Evolutionary conservation across 192 early-diverging fungal species (phyloP), one percentile per base, ranked within the genome.

Genomic region (Hyaloraphidium curvatum): DNA sequence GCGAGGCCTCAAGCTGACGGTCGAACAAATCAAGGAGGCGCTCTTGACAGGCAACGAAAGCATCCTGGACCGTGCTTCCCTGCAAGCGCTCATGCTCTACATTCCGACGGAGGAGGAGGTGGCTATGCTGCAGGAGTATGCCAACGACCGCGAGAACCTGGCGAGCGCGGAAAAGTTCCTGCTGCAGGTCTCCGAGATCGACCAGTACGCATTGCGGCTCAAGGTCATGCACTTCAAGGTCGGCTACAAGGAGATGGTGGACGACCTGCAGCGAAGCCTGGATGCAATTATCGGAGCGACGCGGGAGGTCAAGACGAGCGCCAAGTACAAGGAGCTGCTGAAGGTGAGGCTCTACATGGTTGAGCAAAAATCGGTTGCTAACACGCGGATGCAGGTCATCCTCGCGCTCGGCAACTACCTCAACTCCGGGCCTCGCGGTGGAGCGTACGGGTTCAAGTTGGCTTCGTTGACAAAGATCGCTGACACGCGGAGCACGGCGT

Each of bases 331-430:
- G 19, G 19, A 53, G 30, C 16, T 53, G 9, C 37, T 53, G 23
- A 40, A 41, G 3, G 33, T 37, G 33, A 7, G 33, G 7, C n/a
- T n/a, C n/a, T n/a, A n/a, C n/a, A n/a, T n/a, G n/a, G n/a, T n/a
- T n/a, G n/a, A n/a, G n/a, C n/a, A n/a, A n/a, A n/a, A n/a, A n/a
- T n/a, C n/a, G n/a, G n/a, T n/a, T n/a, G n/a, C n/a, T n/a, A n/a
- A n/a, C n/a, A n/a, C 33, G 33, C n/a, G 33, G 9, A 37, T 37
- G 7, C 7, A 37, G 33, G 28, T 53, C 14, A 53, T 53, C 16
- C 37, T 53, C 22, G 52, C 52, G 13, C 37, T 53, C 25, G 52
- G 52, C 22, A 53, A 53, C 37, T 53, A 53, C 37, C 22, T 53
- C 22, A 53, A 53, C 37, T 26, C 26, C 1, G 52, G 52, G 13